Evolutionary conservation across 2,329 filamentous ascomycete genomes (phyloP).

Genomic region (Neonectria ditissima): DNA sequence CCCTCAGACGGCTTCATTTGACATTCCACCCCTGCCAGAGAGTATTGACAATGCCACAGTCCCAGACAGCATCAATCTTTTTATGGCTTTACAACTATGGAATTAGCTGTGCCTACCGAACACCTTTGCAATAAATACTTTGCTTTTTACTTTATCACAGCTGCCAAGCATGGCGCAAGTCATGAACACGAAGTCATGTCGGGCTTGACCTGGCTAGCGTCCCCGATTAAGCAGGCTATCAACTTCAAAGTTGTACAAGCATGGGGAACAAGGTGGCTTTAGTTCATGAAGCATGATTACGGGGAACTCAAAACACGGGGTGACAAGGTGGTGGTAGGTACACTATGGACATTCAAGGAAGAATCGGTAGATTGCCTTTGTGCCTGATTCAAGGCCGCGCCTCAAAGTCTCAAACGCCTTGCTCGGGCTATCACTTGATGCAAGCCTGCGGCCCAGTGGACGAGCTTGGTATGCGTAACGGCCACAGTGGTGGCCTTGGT

Average conservation of each 20-base stretch:
- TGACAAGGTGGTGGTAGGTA: conserved; percentile 17
- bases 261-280: background rate
- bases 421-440: conserved; percentile 28
- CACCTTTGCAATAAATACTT: no score
- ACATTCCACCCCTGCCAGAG: no score
- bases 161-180: no score
- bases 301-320: background rate
- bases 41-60: no score
- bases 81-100: no score
- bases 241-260: conserved; percentile 4
- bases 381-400: conserved; percentile 23
- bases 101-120: no score
- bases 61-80: no score
- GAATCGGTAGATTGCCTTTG: background rate
- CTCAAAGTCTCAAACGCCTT: conserved; percentile 18
- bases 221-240: no score
- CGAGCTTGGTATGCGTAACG: conserved; percentile 5
- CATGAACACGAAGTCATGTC: no score
- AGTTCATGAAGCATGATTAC: conserved; percentile 18
- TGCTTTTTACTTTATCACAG: no score
- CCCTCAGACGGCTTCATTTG: no score
- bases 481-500: background rate
- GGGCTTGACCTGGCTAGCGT: no score
- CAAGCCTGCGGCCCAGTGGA: conserved; percentile 17
- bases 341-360: conserved; percentile 9